A percentile compares a stretch with the other conserved stretches of the same genome.
Conservation (phyloP, 345 rosid species). For the Hibiscus syriacus region DNA sequence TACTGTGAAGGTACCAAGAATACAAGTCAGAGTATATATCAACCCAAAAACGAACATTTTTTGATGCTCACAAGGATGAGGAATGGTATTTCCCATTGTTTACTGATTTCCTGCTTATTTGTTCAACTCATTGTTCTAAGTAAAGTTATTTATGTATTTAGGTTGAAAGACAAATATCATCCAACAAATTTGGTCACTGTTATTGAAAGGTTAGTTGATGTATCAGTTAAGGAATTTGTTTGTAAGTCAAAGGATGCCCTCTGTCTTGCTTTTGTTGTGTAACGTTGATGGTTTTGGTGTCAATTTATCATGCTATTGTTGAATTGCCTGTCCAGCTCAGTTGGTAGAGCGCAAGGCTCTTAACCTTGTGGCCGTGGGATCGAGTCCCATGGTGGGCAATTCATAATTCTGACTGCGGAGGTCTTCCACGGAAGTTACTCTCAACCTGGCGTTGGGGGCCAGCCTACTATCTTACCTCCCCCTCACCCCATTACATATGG, state of each 20-base stretch:
- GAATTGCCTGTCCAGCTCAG: too few species aligned
- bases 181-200: slow-evolving; percentile 79
- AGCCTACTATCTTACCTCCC: too few species aligned
- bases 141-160: slow-evolving; percentile 22
- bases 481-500: too few species aligned
- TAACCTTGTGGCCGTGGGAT: too few species aligned
- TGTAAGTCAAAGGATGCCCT: background rate
- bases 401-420: too few species aligned
- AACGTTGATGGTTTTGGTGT: slow-evolving; percentile 3
- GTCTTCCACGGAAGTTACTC: too few species aligned
- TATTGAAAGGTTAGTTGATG: slow-evolving; percentile 61
- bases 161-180: slow-evolving; percentile 93
- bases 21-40: slow-evolving; percentile 86
- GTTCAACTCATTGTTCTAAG: slow-evolving; percentile 15
- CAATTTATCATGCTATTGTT: too few species aligned
- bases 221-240: background rate
- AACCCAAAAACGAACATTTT: slow-evolving; percentile 80
- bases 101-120: background rate
- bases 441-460: too few species aligned
- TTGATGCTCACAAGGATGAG: slow-evolving; percentile 61
- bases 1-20: slow-evolving; percentile 77
- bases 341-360: too few species aligned
- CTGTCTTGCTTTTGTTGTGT: background rate
- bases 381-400: too few species aligned
- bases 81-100: slow-evolving; percentile 42